Base-by-base conservation (phyloP, 2,329 filamentous ascomycete species). In the Colletotrichum orbiculare region DNA sequence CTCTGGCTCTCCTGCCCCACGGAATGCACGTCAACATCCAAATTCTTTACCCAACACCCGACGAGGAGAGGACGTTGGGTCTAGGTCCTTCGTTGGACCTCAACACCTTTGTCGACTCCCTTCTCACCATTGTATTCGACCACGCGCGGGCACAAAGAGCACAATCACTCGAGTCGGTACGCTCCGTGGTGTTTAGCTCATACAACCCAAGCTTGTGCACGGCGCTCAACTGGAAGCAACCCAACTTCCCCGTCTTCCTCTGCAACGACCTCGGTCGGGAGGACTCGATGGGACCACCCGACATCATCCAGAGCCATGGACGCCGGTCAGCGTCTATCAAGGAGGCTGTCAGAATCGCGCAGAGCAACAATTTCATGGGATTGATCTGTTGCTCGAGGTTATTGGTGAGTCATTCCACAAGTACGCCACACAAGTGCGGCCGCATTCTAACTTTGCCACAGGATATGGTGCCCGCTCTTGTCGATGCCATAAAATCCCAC, bases 341-440 rank as follows among this genome's bases (percentile, higher is more conserved):
- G 80, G 95, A 99, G 76, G 93, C 93, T 5, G 96, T 97, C 12
- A 87, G 94, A 68, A 93, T 97, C 73, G 94, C 95, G 25, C 92
- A 96, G 77, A 92, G 90, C 75, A 99, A 99, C 76, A 99, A 99
- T 76, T 93, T 99, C 70, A 99, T 99, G 96, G 96, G 96, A 3
- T 77, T 99, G 73, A 92, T 98, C 66, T 97, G 94, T 79, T 94
- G 90, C 71, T 95, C 93, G 38, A 87, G 91, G 70, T 83, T 99
- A 68, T 78, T 99, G 82, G 93, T 96, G 84, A 73, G 90, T 85
- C 38, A 54, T 48, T 60, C 39, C 47, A 41, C 17, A 10, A 37
- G 37, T 38, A 11, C 4, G 25, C 56, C 50, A 25, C 9, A 10
- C 2, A 2, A 34, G 39, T 55, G 42, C 52, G 45, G 37, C 45